Conservation (phyloP, 306 rosid genomes). For the Pueraria montana region DNA sequence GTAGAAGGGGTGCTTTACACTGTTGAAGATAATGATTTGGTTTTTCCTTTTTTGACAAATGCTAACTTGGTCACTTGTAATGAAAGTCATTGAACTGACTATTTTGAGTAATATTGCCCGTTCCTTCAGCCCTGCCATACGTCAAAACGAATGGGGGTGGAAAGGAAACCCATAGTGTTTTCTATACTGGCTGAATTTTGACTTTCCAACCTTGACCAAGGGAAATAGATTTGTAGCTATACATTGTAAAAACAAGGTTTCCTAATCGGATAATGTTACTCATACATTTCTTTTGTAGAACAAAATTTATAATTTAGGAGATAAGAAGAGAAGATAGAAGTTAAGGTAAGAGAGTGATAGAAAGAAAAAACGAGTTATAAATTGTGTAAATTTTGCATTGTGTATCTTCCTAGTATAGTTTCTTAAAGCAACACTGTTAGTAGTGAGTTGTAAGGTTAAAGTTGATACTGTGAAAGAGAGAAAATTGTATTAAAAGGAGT, state of each 20-base stretch:
- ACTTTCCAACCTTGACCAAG: background rate
- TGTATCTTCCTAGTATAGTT: background rate
- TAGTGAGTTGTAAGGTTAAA: background rate
- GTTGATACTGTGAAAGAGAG: background rate
- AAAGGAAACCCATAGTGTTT: background rate
- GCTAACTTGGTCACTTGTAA: background rate
- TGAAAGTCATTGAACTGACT: background rate
- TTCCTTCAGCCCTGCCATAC: background rate
- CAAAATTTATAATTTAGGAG: background rate
- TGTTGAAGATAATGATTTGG: slow-evolving; percentile 7
- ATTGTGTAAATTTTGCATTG: background rate
- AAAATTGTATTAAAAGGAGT: background rate
- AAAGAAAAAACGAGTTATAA: background rate
- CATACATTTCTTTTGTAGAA: background rate
- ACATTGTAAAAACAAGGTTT: background rate
- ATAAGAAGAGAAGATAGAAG: background rate
- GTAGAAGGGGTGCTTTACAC: background rate
- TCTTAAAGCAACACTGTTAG: background rate
- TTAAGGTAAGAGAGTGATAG: background rate
- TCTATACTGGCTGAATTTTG: background rate
- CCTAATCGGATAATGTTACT: background rate
- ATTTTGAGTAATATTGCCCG: slow-evolving; percentile 6
- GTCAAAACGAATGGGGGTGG: background rate
- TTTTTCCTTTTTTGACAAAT: slow-evolving; percentile 11
- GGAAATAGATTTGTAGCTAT: slow-evolving; percentile 3